These are phyloP conservation scores for Globisporangium cederbergense DNA, from an alignment of 352 stramenopile genomes.

Conservation along the genomic window DNA sequence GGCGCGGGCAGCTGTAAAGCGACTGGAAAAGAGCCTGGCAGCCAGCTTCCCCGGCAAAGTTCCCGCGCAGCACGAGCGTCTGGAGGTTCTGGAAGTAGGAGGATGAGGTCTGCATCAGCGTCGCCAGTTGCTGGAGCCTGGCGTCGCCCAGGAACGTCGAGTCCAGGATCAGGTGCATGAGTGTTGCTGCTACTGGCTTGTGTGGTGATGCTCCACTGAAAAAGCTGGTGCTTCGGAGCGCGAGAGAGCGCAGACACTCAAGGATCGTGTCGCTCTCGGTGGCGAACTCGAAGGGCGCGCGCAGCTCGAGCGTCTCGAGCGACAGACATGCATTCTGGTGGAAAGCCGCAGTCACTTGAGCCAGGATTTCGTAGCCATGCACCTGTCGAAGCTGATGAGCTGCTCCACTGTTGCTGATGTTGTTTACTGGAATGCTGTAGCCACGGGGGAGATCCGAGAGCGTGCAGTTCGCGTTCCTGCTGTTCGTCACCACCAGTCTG, in stretches of 20 bases:
- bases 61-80: constrained; percentile 44
- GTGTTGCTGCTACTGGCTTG: not conserved
- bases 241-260: constrained; percentile 32
- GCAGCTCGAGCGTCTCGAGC: constrained; percentile 39
- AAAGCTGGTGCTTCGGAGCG: not conserved
- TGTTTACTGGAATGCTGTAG: constrained; percentile 1
- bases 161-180: constrained; percentile 51
- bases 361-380: constrained; percentile 33
- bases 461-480: constrained; percentile 20
- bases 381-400: not conserved
- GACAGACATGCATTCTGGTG: constrained; percentile 29
- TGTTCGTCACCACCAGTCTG: constrained; percentile 49
- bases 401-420: constrained; percentile 8
- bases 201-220: not conserved
- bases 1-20: constrained; percentile 22
- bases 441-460: constrained; percentile 8
- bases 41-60: constrained; percentile 63
- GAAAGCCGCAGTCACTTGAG: constrained; percentile 35
- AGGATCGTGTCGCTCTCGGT: constrained; percentile 50
- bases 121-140: constrained; percentile 32
- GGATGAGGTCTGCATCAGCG: constrained; percentile 23
- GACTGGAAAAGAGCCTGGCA: constrained; percentile 29
- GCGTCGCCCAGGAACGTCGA: constrained; percentile 56
- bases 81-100: constrained; percentile 31
- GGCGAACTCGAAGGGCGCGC: constrained; percentile 59